Conservation (phyloP, 164 flowering plant species). For the Magnolia sinica region DNA sequence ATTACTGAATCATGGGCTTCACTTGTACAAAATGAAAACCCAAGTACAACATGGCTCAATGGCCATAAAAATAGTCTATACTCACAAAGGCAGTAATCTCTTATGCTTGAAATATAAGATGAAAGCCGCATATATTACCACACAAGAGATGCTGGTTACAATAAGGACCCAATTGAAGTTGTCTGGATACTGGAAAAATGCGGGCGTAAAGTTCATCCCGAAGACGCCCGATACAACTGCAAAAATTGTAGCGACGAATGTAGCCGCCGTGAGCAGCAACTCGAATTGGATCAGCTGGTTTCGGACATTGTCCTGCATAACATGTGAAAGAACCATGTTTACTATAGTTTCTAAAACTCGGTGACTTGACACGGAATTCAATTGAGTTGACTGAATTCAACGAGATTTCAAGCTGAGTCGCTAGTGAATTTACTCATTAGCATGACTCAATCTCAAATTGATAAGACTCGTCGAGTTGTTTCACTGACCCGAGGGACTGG, state of each 20-base stretch:
- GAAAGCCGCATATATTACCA: slow-evolving; percentile 45
- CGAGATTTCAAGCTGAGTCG: no score
- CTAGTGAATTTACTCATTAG: no score
- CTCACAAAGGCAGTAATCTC: slow-evolving; percentile 59
- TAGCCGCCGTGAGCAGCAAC: slow-evolving; percentile 87
- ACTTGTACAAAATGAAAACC: no score
- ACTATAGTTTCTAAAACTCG: no score
- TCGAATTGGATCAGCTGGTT: slow-evolving; percentile 88
- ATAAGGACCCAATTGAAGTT: slow-evolving; percentile 69
- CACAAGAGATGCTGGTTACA: slow-evolving; percentile 50
- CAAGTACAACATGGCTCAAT: no score
- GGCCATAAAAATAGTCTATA: no score
- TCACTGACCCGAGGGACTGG: no score
- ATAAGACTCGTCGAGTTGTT: no score
- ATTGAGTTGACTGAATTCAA: no score
- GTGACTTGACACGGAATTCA: no score
- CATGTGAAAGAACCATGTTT: background rate
- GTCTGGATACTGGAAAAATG: slow-evolving; percentile 47
- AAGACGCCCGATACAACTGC: slow-evolving; percentile 88
- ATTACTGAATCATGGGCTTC: no score
- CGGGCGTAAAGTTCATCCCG: slow-evolving; percentile 77
- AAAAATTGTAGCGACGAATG: slow-evolving; percentile 78
- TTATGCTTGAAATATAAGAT: slow-evolving; percentile 66
- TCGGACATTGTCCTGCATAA: slow-evolving; percentile 83
- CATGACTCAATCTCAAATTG: no score